Conservation (phyloP, 2,329 filamentous ascomycete genomes). For the Ophiostoma tasmaniense region DNA sequence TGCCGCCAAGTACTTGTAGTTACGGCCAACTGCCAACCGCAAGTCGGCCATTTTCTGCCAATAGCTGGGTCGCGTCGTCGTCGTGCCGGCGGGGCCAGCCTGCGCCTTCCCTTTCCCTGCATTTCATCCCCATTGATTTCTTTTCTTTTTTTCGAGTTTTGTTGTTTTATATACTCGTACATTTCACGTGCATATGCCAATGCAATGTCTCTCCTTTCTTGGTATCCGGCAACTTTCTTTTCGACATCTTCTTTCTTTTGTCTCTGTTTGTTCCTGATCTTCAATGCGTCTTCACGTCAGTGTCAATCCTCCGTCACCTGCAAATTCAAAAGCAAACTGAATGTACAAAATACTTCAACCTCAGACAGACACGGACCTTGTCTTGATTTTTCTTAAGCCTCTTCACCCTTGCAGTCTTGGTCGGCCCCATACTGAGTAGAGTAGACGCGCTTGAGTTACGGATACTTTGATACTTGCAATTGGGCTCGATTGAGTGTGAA, state of each 20-base stretch:
- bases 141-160: background rate
- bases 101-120: slow-evolving; percentile 10
- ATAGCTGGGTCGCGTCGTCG: slow-evolving; percentile 12
- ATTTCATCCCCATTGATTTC: background rate
- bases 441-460: background rate
- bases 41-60: background rate
- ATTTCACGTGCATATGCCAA: background rate
- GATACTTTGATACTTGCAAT: background rate
- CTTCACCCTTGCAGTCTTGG: background rate
- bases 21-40: no score
- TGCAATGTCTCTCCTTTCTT: background rate
- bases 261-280: background rate
- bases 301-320: background rate
- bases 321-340: background rate
- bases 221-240: no score
- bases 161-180: background rate
- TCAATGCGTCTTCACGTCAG: background rate
- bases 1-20: background rate
- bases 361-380: slow-evolving; percentile 15
- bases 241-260: no score
- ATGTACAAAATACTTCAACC: background rate
- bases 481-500: background rate
- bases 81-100: slow-evolving; percentile 14
- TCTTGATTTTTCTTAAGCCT: slow-evolving; percentile 6
- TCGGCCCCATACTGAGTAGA: background rate